Conservation (phyloP, 805 yeast species). For the Yarrowia bubula region DNA sequence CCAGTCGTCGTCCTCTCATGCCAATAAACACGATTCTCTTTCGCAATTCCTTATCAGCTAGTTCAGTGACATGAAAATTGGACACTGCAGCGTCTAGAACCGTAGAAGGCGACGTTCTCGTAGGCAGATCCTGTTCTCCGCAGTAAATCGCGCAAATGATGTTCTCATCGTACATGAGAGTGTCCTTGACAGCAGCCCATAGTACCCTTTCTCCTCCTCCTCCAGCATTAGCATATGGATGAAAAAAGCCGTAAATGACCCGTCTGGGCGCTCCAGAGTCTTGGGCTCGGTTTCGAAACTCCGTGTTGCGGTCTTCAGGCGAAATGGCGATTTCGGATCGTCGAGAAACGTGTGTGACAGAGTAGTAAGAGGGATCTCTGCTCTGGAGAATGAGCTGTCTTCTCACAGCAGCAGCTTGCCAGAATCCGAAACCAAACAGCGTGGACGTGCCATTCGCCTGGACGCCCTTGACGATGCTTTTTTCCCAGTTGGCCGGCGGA, state of each 20-base stretch:
- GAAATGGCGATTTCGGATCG: constrained; percentile 27
- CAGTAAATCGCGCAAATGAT: constrained; percentile 72
- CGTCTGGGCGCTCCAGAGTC: constrained; percentile 38
- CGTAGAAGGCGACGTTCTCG: constrained; percentile 44
- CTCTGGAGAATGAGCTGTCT: constrained; percentile 42
- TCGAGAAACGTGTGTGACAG: constrained; percentile 30
- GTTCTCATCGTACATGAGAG: constrained; percentile 49
- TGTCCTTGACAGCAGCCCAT: constrained; percentile 86
- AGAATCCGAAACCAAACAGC: constrained; percentile 25
- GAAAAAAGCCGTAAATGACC: constrained; percentile 78
- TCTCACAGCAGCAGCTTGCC: constrained; percentile 40
- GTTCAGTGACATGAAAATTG: constrained; percentile 31
- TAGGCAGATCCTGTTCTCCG: constrained; percentile 46
- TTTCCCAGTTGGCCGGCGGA: constrained; percentile 33
- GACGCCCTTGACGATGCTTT: constrained; percentile 32
- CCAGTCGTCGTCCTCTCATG: constrained; percentile 54
- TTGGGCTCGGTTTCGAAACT: constrained; percentile 28
- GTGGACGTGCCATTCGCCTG: constrained; percentile 30
- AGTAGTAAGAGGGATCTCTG: constrained; percentile 37
- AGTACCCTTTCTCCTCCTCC: constrained; percentile 98
- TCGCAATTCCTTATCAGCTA: constrained; percentile 47
- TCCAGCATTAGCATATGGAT: constrained; percentile 92
- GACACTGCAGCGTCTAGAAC: constrained; percentile 43
- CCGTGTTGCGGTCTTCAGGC: constrained; percentile 17
- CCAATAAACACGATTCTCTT: constrained; percentile 61